Base-by-base conservation (phyloP, 371 early-diverging fungal species). In the Actinomortierella wolfii region DNA sequence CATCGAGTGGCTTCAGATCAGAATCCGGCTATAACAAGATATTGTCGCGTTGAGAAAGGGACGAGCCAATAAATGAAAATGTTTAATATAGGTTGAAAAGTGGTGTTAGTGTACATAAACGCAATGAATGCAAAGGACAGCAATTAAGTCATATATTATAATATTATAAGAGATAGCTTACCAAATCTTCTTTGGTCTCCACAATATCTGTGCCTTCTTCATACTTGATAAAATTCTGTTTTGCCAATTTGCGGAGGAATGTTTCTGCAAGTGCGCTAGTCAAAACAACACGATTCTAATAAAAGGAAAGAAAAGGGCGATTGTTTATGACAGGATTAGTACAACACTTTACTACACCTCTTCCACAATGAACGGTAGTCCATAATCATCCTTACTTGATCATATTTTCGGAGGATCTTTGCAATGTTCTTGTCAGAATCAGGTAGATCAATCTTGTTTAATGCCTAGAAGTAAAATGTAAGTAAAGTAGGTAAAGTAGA, bases 371-470 rank as follows among this genome's bases (percentile, higher is more conserved):
- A n/a, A n/a, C n/a, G n/a, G n/a, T n/a, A n/a, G n/a, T n/a, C n/a
- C n/a, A n/a, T n/a, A n/a, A n/a, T n/a, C n/a, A n/a, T n/a, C n/a
- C 47, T 21, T 74, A 80, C 83, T 67, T 79, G 78, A 42, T 78
- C 85, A 62, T 92, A 93, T 59, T 84, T 84, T 14, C 89, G 73
- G 76, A 85, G 79, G 40, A 93, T 92, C 39, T 81, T 78, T 40
- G 90, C 83, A 45, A 93, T 91, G 64, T 92, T 91, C 68, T 87
- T 89, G 65, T 89, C 92, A 0, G 91, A 74, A 54, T 92, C 92
- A 1, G 93, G 86, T 61, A 90, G 79, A 59, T 93, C 93, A 41
- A 93, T 91, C 59, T 93, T 93, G 77, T 93, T 92, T 45, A 93
- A 73, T 2, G 92, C 92, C 82, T 80, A 40, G 7, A 48, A 34